Conservation (phyloP, 345 rosid genomes). For the Cardiospermum halicacabum region DNA sequence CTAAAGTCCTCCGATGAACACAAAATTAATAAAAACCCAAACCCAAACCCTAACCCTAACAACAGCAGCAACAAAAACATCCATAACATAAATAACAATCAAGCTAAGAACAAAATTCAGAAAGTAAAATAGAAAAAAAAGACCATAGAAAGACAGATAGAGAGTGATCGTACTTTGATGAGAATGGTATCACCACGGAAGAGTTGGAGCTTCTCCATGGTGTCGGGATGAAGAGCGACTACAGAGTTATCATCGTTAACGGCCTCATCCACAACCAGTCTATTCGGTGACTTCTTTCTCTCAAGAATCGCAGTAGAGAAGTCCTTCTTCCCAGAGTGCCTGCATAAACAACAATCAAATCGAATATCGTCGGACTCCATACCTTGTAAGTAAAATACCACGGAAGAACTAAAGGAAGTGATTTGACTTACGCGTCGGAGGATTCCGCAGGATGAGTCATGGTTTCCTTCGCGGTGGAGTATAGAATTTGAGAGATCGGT, state of each 20-base stretch:
- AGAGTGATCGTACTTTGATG: constrained; percentile 42
- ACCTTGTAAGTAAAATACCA: background rate
- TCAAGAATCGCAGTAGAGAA: constrained; percentile 72
- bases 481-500: background rate
- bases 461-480: background rate
- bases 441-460: constrained; percentile 46
- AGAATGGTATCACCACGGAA: constrained; percentile 73
- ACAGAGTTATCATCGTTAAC: constrained; percentile 73
- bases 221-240: constrained; percentile 54
- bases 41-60: background rate
- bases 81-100: background rate
- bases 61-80: background rate
- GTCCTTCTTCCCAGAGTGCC: constrained; percentile 57
- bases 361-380: background rate
- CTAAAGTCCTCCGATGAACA: background rate
- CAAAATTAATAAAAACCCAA: background rate
- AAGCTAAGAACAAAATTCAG: background rate
- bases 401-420: background rate
- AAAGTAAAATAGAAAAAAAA: background rate
- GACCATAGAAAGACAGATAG: background rate
- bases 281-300: constrained; percentile 61
- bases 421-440: constrained; percentile 50
- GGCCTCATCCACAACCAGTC: constrained; percentile 66
- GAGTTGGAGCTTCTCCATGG: constrained; percentile 77
- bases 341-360: constrained; percentile 11